Evolutionary conservation across 2,329 filamentous ascomycete genomes (phyloP).

Genomic region (Neurospora crassa): DNA sequence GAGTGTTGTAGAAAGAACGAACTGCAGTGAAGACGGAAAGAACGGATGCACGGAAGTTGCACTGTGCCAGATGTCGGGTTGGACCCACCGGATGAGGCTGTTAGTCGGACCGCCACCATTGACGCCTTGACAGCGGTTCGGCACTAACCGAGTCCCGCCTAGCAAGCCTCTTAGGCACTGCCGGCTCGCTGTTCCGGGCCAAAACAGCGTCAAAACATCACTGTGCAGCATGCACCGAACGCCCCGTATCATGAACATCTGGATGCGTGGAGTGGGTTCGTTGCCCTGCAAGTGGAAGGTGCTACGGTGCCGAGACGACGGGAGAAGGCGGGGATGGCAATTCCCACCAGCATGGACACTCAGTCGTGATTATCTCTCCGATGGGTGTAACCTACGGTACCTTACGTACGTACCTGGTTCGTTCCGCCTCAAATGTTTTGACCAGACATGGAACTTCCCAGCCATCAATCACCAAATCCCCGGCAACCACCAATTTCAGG

Average conservation of each 20-base stretch:
- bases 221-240: not conserved
- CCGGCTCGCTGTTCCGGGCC: not conserved
- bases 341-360: not conserved
- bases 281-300: not conserved
- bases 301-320: not conserved
- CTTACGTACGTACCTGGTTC: not conserved
- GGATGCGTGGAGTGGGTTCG: not conserved
- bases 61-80: not conserved
- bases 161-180: not conserved
- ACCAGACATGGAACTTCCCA: not conserved
- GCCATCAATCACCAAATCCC: not conserved
- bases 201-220: not conserved
- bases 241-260: not conserved
- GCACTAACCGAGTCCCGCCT: not conserved
- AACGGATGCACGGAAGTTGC: not conserved
- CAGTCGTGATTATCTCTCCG: not conserved
- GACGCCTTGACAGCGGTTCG: not conserved
- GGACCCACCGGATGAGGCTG: not conserved
- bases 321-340: not conserved
- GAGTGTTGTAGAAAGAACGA: not conserved
- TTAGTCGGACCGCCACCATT: not conserved
- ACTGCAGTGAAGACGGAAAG: not conserved
- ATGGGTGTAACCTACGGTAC: not conserved
- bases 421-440: not conserved
- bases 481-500: not conserved